Conservation (phyloP, 2,329 filamentous ascomycete species). For the Colletotrichum tanaceti region DNA sequence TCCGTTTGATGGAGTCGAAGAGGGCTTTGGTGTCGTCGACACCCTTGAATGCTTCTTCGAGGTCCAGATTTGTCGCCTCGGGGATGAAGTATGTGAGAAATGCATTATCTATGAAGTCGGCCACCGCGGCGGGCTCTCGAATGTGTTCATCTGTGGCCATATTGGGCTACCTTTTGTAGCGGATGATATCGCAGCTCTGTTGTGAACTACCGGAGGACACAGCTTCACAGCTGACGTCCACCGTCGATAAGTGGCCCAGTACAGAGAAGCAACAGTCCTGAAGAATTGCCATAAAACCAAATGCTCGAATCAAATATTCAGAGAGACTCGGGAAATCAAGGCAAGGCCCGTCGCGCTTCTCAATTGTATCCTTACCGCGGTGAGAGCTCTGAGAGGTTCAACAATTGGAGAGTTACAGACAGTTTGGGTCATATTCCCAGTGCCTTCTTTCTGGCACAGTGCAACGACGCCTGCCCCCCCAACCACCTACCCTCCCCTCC, state of each 20-base stretch:
- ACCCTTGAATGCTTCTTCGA: constrained; percentile 63
- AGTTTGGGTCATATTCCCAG: constrained; percentile 6
- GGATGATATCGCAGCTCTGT: constrained; percentile 12
- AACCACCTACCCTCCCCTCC: too few species aligned
- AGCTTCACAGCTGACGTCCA: constrained; percentile 22
- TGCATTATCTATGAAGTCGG: constrained; percentile 67
- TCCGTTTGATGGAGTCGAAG: constrained; percentile 69
- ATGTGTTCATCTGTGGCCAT: constrained; percentile 41
- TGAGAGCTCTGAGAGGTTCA: constrained; percentile 20
- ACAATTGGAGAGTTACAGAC: constrained; percentile 10
- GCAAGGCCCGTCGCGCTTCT: not conserved
- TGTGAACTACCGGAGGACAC: constrained; percentile 15
- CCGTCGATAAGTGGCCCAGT: not conserved
- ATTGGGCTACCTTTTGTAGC: constrained; percentile 37
- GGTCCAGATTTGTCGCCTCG: constrained; percentile 63
- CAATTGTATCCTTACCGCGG: not conserved
- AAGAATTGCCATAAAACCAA: not conserved
- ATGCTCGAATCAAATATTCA: not conserved
- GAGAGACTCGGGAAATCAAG: too few species aligned
- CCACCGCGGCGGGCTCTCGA: constrained; percentile 43
- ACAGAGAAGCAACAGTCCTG: not conserved
- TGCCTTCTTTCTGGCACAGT: constrained; percentile 25
- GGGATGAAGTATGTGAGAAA: constrained; percentile 72
- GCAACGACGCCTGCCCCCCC: too few species aligned
- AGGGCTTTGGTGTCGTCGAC: constrained; percentile 57